Evolutionary conservation across 805 yeast genomes (phyloP).

Genomic region (Torulaspora microellipsoides): DNA sequence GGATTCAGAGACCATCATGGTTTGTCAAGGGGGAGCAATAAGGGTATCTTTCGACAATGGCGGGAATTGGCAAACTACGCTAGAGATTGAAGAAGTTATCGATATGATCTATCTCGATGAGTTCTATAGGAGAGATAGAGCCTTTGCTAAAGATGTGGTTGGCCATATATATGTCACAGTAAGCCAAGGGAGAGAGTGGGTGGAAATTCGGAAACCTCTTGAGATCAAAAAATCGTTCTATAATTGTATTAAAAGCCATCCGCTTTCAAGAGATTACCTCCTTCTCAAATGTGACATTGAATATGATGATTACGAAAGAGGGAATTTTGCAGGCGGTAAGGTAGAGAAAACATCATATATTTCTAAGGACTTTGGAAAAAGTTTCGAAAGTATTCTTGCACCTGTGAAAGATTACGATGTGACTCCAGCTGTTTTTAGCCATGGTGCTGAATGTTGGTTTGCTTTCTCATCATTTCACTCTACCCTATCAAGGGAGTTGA

Average conservation of each 20-base stretch:
- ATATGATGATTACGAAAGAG: background rate
- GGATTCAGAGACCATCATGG: slow-evolving; percentile 3
- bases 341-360: background rate
- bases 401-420: slow-evolving; percentile 1
- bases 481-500: slow-evolving; percentile 1
- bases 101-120: background rate
- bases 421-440: background rate
- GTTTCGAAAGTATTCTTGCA: slow-evolving; percentile 2
- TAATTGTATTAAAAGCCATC: background rate
- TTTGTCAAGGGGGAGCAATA: background rate
- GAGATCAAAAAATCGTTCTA: no score
- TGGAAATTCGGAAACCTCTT: no score
- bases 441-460: slow-evolving; percentile 3
- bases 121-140: slow-evolving; percentile 1
- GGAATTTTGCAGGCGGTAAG: background rate
- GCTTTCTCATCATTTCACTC: background rate
- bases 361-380: slow-evolving; percentile 2
- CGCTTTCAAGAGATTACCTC: background rate
- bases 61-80: slow-evolving; percentile 3
- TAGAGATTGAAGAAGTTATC: slow-evolving; percentile 1
- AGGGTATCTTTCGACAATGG: slow-evolving; percentile 4
- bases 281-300: background rate
- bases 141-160: slow-evolving; percentile 1
- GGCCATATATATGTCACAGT: slow-evolving; percentile 2
- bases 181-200: background rate